phyloP scores from a whole-genome alignment of 306 rosid species.

The Mimosa bimucronata region DNA sequence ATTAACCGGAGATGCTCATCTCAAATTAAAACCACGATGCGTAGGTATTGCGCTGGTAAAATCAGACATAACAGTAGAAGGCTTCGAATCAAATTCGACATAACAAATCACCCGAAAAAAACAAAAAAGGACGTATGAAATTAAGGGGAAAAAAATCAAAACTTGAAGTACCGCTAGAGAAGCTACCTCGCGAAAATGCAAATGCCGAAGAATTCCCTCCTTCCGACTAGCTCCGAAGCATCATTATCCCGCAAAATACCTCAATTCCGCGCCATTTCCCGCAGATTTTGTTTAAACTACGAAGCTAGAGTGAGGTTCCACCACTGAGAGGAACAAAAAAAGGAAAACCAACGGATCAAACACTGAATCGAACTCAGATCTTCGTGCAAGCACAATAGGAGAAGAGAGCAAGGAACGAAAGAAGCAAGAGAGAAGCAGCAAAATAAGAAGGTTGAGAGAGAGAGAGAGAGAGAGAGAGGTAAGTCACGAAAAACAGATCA shows the following conservation, averaged over 20 bases:
- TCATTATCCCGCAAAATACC: conserved; percentile 33
- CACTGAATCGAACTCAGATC: conserved; percentile 45
- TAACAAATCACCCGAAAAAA: neutral
- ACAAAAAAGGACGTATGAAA: neutral
- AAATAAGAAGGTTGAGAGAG: neutral
- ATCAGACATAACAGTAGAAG: neutral
- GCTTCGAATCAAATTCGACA: neutral
- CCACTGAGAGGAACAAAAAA: conserved; percentile 35
- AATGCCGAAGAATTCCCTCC: conserved; percentile 54
- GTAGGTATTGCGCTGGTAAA: too few relatives aligned
- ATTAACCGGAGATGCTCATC: neutral
- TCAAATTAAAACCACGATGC: neutral
- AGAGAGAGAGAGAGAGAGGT: conserved; percentile 4
- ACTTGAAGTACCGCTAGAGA: neutral
- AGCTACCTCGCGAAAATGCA: conserved; percentile 35
- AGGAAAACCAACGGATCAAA: conserved; percentile 34
- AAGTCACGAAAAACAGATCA: conserved; percentile 49
- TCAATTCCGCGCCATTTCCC: conserved; percentile 33
- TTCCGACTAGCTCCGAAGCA: conserved; percentile 30
- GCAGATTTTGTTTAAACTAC: conserved; percentile 12
- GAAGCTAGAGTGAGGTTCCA: conserved; percentile 16
- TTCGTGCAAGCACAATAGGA: neutral
- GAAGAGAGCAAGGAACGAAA: conserved; percentile 1
- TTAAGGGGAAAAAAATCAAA: neutral
- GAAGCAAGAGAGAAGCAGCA: neutral